Conservation (phyloP, 2,329 filamentous ascomycete species). For the Ophiocordyceps camponoti-saundersi region DNA sequence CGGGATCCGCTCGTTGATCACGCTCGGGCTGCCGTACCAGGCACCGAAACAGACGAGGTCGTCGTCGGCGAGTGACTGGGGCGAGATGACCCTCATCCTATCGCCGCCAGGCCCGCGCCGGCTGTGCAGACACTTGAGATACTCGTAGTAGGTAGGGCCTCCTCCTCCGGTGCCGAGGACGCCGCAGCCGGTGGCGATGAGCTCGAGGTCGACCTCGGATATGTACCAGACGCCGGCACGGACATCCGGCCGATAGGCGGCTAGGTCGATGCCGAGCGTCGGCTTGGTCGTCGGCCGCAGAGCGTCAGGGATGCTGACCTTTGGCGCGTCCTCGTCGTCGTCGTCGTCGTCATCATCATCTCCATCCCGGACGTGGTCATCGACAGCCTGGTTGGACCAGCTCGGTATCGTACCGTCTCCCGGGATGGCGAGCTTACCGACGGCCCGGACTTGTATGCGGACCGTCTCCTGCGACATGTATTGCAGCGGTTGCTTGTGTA, state of each 20-base stretch:
- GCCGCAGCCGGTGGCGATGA: slow-evolving; percentile 17
- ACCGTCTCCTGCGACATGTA: slow-evolving; percentile 18
- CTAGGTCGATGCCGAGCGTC: slow-evolving; percentile 12
- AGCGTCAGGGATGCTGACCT: slow-evolving; percentile 12
- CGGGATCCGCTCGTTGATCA: slow-evolving; percentile 1
- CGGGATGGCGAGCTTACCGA: slow-evolving; percentile 15
- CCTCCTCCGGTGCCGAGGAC: slow-evolving; percentile 20
- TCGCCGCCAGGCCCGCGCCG: slow-evolving; percentile 15
- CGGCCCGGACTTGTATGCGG: slow-evolving; percentile 16
- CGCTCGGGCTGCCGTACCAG: slow-evolving; percentile 1
- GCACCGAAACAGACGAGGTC: slow-evolving; percentile 14
- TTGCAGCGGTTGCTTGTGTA: slow-evolving; percentile 24
- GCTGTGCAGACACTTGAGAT: slow-evolving; percentile 22
- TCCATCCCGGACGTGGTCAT: slow-evolving; percentile 5
- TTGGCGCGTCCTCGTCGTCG: slow-evolving; percentile 10
- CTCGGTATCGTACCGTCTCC: slow-evolving; percentile 6
- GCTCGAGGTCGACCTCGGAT: slow-evolving; percentile 18
- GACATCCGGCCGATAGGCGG: slow-evolving; percentile 14
- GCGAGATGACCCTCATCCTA: slow-evolving; percentile 22
- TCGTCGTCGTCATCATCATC: slow-evolving; percentile 3
- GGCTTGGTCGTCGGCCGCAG: slow-evolving; percentile 13
- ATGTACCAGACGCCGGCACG: slow-evolving; percentile 16
- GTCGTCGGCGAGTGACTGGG: slow-evolving; percentile 17
- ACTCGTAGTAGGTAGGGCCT: slow-evolving; percentile 22
- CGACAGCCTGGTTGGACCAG: not conserved